phyloP scores from a whole-genome alignment of 1,284 basidiomycete species.

The Grifola frondosa region DNA sequence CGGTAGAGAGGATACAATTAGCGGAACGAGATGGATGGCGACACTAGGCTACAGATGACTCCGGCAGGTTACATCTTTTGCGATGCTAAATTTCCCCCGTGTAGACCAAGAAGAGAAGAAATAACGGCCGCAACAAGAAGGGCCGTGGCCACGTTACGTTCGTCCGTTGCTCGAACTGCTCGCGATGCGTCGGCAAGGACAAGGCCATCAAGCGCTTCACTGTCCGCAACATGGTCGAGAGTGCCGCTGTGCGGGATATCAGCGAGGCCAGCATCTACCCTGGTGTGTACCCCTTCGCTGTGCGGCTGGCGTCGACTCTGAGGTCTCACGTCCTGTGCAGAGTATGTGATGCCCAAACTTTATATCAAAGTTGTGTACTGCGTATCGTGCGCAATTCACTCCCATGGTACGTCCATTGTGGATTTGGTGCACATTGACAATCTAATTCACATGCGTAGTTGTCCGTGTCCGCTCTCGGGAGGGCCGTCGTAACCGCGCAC shows the following conservation, averaged over 20 bases:
- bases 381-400: constrained; percentile 99
- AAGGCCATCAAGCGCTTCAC: constrained; percentile 99
- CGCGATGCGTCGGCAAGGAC: constrained; percentile 92
- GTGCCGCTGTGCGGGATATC: constrained; percentile 96
- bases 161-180: constrained; percentile 99
- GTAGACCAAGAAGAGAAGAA: constrained; percentile 99
- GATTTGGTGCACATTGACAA: neutral
- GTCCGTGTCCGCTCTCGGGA: constrained; percentile 94
- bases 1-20: constrained; percentile 10
- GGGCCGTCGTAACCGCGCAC: constrained; percentile 93
- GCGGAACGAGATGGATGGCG: constrained; percentile 31
- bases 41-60: constrained; percentile 26
- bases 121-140: constrained; percentile 97
- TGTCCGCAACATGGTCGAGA: constrained; percentile 99
- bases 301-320: no score
- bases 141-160: constrained; percentile 95
- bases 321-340: constrained; percentile 42
- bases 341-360: constrained; percentile 96
- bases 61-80: neutral
- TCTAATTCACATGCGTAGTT: constrained; percentile 46
- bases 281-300: constrained; percentile 55
- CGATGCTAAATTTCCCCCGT: constrained; percentile 10
- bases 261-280: constrained; percentile 94
- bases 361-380: constrained; percentile 99
- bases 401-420: constrained; percentile 70